Base-by-base conservation (phyloP, 2,329 filamentous ascomycete genomes). In the Ophiostoma sp. region DNA sequence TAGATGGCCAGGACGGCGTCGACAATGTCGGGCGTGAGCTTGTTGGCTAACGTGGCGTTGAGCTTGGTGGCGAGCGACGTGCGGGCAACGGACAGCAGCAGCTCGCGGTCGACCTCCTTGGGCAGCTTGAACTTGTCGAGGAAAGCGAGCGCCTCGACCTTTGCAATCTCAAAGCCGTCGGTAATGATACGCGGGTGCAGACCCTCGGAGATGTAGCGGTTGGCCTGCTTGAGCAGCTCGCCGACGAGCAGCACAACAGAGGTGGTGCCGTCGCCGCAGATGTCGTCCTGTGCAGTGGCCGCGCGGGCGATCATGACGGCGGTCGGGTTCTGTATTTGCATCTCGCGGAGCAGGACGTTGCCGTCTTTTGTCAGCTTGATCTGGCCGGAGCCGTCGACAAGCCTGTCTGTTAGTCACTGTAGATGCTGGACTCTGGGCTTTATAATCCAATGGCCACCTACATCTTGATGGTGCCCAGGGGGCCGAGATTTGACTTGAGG, bases 321-420 rank as follows among this genome's bases (percentile, higher is more conserved):
- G 48, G 95, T 99, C 36, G 95, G 95, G 81, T 98, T 98, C 83
- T 97, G 94, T 79, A 98, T 98, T 88, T 98, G 94, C 88, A 90
- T 90, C 80, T 90, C 88, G 76, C 88, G 84, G 74, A 90, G 81
- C 35, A 90, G 84, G 72, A 98, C 94, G 77, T 96, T 97, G 79
- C 95, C 95, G 82, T 99, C 95, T 82, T 99, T 99, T 76, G 95
- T 99, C 79, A 99, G 87, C 84, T 99, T 99, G 84, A 99, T 99
- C 88, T 95, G 87, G 76, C 89, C 89, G 73, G 89, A 83, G 77
- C 89, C 89, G 77, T 91, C 89, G 74, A 90, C 87, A 74, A 89
- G 84, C 85, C 89, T 89, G 54, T 23, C 20, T 66, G 35, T 27
- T 13, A 11, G 36, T 17, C 27, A 27, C 10, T 57, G 23, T 27